These are phyloP conservation scores for Gossypium thurberi DNA, from an alignment of 345 rosid species.

Conservation along the genomic window DNA sequence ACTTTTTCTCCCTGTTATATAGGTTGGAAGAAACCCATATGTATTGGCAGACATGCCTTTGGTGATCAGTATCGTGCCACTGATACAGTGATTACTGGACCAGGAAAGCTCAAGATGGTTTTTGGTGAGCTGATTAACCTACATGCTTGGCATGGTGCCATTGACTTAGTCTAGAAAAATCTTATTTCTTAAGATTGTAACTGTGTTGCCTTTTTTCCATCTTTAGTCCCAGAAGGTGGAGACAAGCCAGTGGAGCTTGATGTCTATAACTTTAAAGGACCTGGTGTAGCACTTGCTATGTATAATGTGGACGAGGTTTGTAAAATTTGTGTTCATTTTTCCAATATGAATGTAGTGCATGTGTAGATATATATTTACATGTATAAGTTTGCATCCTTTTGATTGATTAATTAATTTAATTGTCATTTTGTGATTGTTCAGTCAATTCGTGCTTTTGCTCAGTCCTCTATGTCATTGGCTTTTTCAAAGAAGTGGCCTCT, in stretches of 20 bases:
- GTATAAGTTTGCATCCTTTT: background rate
- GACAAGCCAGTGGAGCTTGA: slow-evolving; percentile 56
- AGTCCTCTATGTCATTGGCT: slow-evolving; percentile 88
- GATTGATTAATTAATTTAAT: slow-evolving; percentile 18
- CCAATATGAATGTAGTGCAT: background rate
- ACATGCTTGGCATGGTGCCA: slow-evolving; percentile 14
- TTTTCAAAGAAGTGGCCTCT: slow-evolving; percentile 89
- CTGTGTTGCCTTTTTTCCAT: slow-evolving; percentile 1
- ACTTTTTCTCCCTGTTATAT: slow-evolving; percentile 27
- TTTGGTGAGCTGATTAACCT: slow-evolving; percentile 53
- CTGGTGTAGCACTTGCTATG: slow-evolving; percentile 95
- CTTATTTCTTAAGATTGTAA: background rate
- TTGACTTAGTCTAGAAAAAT: background rate
- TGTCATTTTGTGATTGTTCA: slow-evolving; percentile 23
- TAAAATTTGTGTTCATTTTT: background rate
- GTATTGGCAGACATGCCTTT: slow-evolving; percentile 99
- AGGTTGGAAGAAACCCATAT: slow-evolving; percentile 97
- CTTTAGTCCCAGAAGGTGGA: slow-evolving; percentile 73
- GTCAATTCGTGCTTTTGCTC: slow-evolving; percentile 92
- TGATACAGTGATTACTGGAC: slow-evolving; percentile 60
- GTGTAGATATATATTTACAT: background rate
- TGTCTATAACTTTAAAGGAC: slow-evolving; percentile 77
- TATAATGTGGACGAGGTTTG: slow-evolving; percentile 91
- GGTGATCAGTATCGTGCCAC: slow-evolving; percentile 99
- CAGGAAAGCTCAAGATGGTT: slow-evolving; percentile 93